Evolutionary conservation across 1,139 yeast genomes (phyloP).

Genomic region (Meyerozyma guilliermondii): DNA sequence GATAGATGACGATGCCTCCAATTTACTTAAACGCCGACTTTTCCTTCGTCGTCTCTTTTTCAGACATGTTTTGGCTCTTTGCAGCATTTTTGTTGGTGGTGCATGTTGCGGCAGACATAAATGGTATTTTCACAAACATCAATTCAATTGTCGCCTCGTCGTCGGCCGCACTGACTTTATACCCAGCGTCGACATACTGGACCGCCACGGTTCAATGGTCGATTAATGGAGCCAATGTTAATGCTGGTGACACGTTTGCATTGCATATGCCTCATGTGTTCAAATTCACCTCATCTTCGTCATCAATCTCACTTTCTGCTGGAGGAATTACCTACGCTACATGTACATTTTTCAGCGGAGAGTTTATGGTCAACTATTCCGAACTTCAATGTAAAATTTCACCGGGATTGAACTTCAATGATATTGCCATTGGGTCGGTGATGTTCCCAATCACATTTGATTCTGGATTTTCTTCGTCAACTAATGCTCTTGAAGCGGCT

Average conservation of each 20-base stretch:
- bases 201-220: slow-evolving; percentile 20
- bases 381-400: slow-evolving; percentile 21
- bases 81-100: neutral
- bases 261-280: slow-evolving; percentile 27
- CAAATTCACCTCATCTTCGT: slow-evolving; percentile 19
- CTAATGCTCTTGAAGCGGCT: slow-evolving; percentile 1
- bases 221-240: slow-evolving; percentile 14
- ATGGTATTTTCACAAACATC: neutral
- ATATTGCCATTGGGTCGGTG: slow-evolving; percentile 9
- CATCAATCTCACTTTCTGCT: slow-evolving; percentile 14
- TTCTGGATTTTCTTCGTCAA: neutral
- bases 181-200: slow-evolving; percentile 18
- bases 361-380: slow-evolving; percentile 18
- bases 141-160: neutral
- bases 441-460: slow-evolving; percentile 4
- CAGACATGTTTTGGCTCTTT: neutral
- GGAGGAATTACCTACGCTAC: slow-evolving; percentile 19
- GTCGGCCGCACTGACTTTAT: slow-evolving; percentile 6
- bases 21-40: neutral
- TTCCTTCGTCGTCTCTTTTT: neutral
- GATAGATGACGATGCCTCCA: neutral
- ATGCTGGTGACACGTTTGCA: slow-evolving; percentile 29
- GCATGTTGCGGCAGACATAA: neutral
- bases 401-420: slow-evolving; percentile 7
- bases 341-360: slow-evolving; percentile 22